Base-by-base conservation (phyloP, 169 alveolate species). In the Eimeria falciformis region DNA sequence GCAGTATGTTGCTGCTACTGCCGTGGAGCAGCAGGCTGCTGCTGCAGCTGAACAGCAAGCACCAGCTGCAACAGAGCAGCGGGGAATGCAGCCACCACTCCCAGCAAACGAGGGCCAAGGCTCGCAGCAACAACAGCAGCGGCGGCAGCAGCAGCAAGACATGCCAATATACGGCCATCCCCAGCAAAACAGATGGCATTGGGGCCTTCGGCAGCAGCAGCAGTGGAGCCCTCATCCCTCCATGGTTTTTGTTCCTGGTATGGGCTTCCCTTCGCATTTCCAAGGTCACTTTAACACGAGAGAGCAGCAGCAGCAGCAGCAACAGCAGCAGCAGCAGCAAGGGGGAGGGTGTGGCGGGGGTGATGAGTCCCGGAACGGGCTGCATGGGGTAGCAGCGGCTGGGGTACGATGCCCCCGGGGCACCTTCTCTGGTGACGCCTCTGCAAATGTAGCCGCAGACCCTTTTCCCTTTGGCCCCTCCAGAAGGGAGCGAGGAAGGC, bases 71-170 rank as follows among this genome's bases (percentile, higher is more conserved):
- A n/a, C n/a, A 58, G 71, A 68, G 79, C 79, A 68, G 79, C 79
- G 27, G 50, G 45, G 79, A 14, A 6, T 68, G 45, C 79, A n/a
- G 45, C 37, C 21, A 21, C 79, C 79, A 18, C 5, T 68, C 47
- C 25, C 33, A 21, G 45, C 47, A 6, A 45, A 29, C 47, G 79
- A 68, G 17, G 27, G 45, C 47, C 79, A 37, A 33, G 27, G 45
- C 79, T n/a, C 79, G 6, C 79, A 68, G 79, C 79, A 65, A 14
- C 75, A n/a, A 45, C 79, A 68, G 45, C 79, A n/a, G 79, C 46
- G 37, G 18, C 37, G 47, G 37, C 37, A 23, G 79, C 37, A 68
- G 18, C 79, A 37, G 43, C 23, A 37, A 45, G 37, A 37, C 45
- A 11, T 7, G 7, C 62, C 7, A 11, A 14, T 11, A 7, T 50